These are phyloP conservation scores for Pythium graminicola DNA, from an alignment of 352 stramenopile genomes.

Conservation along the genomic window DNA sequence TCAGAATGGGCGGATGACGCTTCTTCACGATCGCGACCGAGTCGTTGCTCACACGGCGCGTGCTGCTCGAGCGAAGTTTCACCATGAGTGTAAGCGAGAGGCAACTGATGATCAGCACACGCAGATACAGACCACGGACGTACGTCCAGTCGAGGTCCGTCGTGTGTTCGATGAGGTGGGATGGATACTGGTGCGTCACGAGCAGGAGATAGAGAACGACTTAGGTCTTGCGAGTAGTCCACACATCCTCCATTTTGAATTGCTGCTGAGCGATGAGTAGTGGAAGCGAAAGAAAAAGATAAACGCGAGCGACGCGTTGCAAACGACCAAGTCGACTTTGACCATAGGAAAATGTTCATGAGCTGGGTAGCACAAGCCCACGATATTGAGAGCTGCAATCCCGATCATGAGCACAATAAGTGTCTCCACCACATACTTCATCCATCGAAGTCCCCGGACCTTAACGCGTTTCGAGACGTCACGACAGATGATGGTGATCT, in stretches of 20 bases:
- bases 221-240: constrained; percentile 22
- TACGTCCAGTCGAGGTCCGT: constrained; percentile 37
- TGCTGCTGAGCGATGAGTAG: constrained; percentile 28
- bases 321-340: constrained; percentile 16
- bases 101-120: constrained; percentile 18
- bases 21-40: background rate
- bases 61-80: constrained; percentile 16
- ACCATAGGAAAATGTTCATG: constrained; percentile 7
- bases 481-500: constrained; percentile 22
- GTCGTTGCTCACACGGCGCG: constrained; percentile 11
- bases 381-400: constrained; percentile 11
- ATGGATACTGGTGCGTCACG: constrained; percentile 28
- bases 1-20: background rate
- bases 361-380: constrained; percentile 1
- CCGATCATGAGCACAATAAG: constrained; percentile 16
- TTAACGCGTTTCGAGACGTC: constrained; percentile 11
- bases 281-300: constrained; percentile 37
- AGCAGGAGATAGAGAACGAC: constrained; percentile 25
- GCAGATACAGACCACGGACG: constrained; percentile 33
- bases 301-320: constrained; percentile 23
- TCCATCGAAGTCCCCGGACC: constrained; percentile 6
- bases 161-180: constrained; percentile 10
- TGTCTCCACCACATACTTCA: constrained; percentile 6
- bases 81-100: constrained; percentile 8
- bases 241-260: background rate